These are phyloP conservation scores for Syncephalastrum racemosum DNA, from an alignment of 371 early-diverging fungal genomes.

Conservation along the genomic window DNA sequence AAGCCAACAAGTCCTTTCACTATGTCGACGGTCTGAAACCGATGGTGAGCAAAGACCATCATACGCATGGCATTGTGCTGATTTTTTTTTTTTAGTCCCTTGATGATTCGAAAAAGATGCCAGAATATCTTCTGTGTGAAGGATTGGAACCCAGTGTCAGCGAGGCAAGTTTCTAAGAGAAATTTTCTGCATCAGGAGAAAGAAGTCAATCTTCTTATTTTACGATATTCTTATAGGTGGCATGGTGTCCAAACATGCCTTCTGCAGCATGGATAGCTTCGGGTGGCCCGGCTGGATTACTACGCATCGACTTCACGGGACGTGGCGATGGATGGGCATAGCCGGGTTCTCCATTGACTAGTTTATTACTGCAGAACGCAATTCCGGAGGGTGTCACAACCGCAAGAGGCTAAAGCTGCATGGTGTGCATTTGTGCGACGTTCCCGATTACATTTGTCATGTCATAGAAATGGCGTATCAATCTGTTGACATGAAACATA, in stretches of 20 bases:
- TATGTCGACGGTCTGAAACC: slow-evolving; percentile 20
- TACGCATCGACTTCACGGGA: slow-evolving; percentile 23
- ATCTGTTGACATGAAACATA: no score
- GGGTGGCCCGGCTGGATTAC: slow-evolving; percentile 18
- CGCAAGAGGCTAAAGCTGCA: no score
- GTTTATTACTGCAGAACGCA: no score
- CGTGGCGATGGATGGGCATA: slow-evolving; percentile 16
- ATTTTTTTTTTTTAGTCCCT: not conserved
- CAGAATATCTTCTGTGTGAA: not conserved
- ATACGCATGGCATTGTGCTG: not conserved
- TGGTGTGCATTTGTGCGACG: no score
- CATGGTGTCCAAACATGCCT: slow-evolving; percentile 18
- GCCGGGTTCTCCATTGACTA: not conserved
- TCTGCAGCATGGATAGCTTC: slow-evolving; percentile 16
- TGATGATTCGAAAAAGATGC: slow-evolving; percentile 4
- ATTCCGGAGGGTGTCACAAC: no score
- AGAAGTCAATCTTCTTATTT: not conserved
- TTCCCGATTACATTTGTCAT: no score
- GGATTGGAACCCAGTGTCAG: slow-evolving; percentile 1
- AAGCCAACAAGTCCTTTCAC: slow-evolving; percentile 5
- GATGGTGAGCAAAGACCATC: slow-evolving; percentile 7
- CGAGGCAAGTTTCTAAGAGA: not conserved
- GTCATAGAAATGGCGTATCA: no score
- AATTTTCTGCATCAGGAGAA: not conserved
- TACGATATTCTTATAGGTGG: slow-evolving; percentile 4